Conservation (phyloP, 805 yeast species). For the Lipomyces spencermartinsiae region DNA sequence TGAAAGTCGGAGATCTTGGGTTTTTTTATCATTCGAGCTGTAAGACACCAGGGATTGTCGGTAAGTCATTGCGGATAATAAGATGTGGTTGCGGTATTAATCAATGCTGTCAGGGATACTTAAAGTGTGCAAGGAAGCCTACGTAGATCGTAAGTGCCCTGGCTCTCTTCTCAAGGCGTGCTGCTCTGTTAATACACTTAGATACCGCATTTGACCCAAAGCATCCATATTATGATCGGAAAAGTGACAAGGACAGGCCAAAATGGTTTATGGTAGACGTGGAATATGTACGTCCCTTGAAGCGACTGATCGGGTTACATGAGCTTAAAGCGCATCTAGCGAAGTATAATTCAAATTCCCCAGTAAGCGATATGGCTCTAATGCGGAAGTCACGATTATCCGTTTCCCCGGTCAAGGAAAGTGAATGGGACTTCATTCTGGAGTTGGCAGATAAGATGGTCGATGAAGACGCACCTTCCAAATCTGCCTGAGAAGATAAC, state of each 20-base stretch:
- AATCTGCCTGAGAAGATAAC: neutral
- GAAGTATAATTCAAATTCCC: constrained; percentile 23
- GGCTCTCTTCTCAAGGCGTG: neutral
- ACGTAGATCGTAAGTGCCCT: constrained; percentile 42
- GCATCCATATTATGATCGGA: constrained; percentile 57
- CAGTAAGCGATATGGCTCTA: constrained; percentile 52
- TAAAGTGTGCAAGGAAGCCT: constrained; percentile 44
- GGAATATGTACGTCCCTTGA: constrained; percentile 51
- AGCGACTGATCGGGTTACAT: constrained; percentile 51
- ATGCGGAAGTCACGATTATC: constrained; percentile 59
- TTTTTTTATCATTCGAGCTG: constrained; percentile 65
- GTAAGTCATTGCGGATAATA: constrained; percentile 5
- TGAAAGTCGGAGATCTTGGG: constrained; percentile 56
- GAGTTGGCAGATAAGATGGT: constrained; percentile 45
- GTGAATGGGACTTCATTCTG: constrained; percentile 52
- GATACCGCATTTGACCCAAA: constrained; percentile 50
- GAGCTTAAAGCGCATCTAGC: constrained; percentile 48
- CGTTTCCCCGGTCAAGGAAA: constrained; percentile 56
- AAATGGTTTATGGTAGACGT: constrained; percentile 67
- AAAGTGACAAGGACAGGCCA: constrained; percentile 52
- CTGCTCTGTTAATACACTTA: neutral
- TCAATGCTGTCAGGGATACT: constrained; percentile 48
- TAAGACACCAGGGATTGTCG: constrained; percentile 59
- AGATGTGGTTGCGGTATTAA: neutral
- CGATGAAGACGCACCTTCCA: constrained; percentile 29